Evolutionary conservation across 2,329 filamentous ascomycete genomes (phyloP).

Genomic region (Coniochaeta sp.): DNA sequence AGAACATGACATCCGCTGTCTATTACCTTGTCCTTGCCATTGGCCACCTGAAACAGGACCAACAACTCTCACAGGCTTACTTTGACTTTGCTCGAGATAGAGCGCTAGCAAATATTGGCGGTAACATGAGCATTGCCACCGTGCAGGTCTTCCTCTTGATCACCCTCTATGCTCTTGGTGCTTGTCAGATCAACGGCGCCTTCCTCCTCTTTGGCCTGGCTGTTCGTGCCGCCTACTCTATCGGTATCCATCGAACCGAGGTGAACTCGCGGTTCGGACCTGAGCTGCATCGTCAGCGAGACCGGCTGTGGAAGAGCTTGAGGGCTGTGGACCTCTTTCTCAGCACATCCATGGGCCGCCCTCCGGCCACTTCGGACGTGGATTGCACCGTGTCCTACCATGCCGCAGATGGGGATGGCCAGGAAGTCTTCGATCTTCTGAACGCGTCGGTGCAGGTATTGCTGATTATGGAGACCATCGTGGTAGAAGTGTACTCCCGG

Average conservation of each 20-base stretch:
- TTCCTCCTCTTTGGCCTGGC: slow-evolving; percentile 48
- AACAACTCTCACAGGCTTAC: slow-evolving; percentile 32
- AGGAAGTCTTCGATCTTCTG: slow-evolving; percentile 36
- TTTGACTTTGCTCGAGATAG: slow-evolving; percentile 42
- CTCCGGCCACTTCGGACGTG: slow-evolving; percentile 44
- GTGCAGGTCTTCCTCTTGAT: slow-evolving; percentile 43
- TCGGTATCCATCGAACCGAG: slow-evolving; percentile 45
- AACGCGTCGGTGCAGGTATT: slow-evolving; percentile 47
- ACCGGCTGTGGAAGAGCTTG: slow-evolving; percentile 47
- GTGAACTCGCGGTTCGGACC: slow-evolving; percentile 44
- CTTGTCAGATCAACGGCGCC: slow-evolving; percentile 47
- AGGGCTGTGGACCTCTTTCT: slow-evolving; percentile 44
- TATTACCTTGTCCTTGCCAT: slow-evolving; percentile 45
- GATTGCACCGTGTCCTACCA: slow-evolving; percentile 47
- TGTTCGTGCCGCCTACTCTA: slow-evolving; percentile 42
- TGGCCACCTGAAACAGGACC: slow-evolving; percentile 33
- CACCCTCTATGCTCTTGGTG: slow-evolving; percentile 46
- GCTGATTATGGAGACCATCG: slow-evolving; percentile 40
- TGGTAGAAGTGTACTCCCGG: slow-evolving; percentile 44
- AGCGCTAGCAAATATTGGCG: slow-evolving; percentile 35
- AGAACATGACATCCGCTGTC: slow-evolving; percentile 32
- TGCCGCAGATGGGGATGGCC: slow-evolving; percentile 22
- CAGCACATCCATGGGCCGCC: slow-evolving; percentile 46
- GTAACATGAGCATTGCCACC: slow-evolving; percentile 39
- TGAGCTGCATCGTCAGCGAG: slow-evolving; percentile 33